These are phyloP conservation scores for Lotmaria passim DNA, from an alignment of 208 protist species.

Conservation along the genomic window DNA sequence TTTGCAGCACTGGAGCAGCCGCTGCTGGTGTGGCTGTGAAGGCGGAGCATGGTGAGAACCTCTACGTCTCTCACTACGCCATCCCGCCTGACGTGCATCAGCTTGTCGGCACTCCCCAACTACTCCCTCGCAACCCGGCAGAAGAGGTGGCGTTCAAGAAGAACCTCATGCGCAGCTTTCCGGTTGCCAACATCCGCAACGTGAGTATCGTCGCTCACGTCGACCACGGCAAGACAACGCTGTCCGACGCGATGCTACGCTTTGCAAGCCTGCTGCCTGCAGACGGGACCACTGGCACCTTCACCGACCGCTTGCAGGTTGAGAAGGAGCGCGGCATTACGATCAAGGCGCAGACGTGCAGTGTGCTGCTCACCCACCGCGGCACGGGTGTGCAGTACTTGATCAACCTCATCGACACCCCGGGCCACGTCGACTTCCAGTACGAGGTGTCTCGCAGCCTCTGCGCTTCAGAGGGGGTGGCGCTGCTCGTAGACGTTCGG, in stretches of 20 bases:
- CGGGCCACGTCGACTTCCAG: conserved; percentile 98
- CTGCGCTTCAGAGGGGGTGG: conserved; percentile 88
- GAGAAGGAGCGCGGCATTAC: conserved; percentile 97
- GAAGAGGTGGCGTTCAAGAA: conserved; percentile 52
- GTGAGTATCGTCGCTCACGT: conserved; percentile 93
- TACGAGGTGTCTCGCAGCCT: conserved; percentile 97
- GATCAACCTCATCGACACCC: conserved; percentile 98
- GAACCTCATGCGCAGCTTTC: conserved; percentile 55
- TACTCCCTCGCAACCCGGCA: conserved; percentile 33
- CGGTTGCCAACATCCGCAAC: conserved; percentile 81
- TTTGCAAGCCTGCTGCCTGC: conserved; percentile 74
- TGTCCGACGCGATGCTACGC: conserved; percentile 90
- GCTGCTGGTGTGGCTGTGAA: no score
- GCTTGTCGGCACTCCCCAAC: conserved; percentile 35
- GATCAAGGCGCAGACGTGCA: conserved; percentile 95
- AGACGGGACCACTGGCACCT: conserved; percentile 73
- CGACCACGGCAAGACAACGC: conserved; percentile 94
- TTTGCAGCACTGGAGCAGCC: background rate
- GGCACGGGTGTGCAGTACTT: conserved; percentile 63
- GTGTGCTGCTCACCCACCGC: conserved; percentile 66
- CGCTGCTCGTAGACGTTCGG: conserved; percentile 93
- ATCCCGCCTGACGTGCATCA: conserved; percentile 38
- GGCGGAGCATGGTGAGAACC: conserved; percentile 20
- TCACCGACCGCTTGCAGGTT: conserved; percentile 94
- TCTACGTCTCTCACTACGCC: conserved; percentile 41